phyloP scores from a whole-genome alignment of 1,139 yeast species.

The Sugiyamaella castrensis region DNA sequence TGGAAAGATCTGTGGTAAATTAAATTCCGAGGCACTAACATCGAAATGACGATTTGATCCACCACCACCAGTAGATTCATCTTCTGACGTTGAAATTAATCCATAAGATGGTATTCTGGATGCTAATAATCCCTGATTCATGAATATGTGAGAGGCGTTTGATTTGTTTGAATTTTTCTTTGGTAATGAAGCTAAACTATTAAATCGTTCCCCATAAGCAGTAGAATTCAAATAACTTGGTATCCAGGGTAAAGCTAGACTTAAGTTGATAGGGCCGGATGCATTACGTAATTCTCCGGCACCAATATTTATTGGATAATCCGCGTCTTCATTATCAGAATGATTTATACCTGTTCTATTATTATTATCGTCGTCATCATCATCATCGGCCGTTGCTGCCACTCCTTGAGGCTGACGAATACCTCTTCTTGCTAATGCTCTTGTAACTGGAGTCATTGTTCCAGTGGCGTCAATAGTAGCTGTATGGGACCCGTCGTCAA shows the following conservation, averaged over 20 bases:
- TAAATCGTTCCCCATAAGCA: slow-evolving; percentile 31
- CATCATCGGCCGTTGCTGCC: too few relatives aligned
- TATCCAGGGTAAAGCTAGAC: slow-evolving; percentile 16
- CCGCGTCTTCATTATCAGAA: slow-evolving; percentile 2
- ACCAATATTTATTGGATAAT: neutral
- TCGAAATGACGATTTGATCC: slow-evolving; percentile 4
- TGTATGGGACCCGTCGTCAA: slow-evolving; percentile 1
- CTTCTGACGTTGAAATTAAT: neutral
- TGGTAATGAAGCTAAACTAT: slow-evolving; percentile 7
- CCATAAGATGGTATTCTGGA: neutral
- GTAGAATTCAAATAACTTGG: slow-evolving; percentile 28
- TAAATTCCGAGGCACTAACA: slow-evolving; percentile 10
- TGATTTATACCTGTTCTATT: neutral
- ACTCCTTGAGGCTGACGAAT: too few relatives aligned
- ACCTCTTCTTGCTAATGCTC: slow-evolving; percentile 2
- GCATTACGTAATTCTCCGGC: too few relatives aligned
- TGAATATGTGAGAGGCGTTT: neutral
- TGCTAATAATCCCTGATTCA: neutral
- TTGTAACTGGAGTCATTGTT: slow-evolving; percentile 19
- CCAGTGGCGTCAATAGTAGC: slow-evolving; percentile 19
- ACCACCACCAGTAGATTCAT: neutral
- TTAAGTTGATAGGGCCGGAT: neutral
- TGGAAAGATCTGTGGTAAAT: slow-evolving; percentile 29
- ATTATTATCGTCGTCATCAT: neutral
- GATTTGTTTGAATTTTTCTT: neutral